These are phyloP conservation scores for Alternaria novae-zelandiae DNA, from an alignment of 2,329 filamentous ascomycete species.

Conservation along the genomic window DNA sequence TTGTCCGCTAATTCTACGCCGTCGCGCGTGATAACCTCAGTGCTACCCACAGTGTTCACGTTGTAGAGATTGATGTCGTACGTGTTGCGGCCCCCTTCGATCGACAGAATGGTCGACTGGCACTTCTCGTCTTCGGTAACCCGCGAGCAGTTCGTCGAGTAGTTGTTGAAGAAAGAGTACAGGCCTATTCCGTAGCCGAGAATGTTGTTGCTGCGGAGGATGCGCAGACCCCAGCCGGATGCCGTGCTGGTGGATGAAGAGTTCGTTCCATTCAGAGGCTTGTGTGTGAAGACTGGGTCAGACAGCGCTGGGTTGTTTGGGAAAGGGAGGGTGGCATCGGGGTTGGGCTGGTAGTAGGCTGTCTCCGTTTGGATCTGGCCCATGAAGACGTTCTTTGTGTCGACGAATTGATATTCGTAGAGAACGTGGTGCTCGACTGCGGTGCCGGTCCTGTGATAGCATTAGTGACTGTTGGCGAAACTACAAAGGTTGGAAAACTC, in stretches of 20 bases:
- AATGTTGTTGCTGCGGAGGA: constrained; percentile 63
- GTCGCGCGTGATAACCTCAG: constrained; percentile 55
- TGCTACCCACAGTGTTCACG: constrained; percentile 55
- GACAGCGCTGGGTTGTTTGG: constrained; percentile 61
- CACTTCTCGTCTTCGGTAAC: constrained; percentile 47
- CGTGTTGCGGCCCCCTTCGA: constrained; percentile 49
- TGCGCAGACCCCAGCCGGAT: constrained; percentile 68
- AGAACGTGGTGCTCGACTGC: constrained; percentile 65
- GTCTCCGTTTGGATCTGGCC: constrained; percentile 88
- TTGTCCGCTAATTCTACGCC: constrained; percentile 52
- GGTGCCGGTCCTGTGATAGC: constrained; percentile 65
- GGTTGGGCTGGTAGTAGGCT: constrained; percentile 83
- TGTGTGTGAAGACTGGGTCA: constrained; percentile 70
- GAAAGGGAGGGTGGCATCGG: constrained; percentile 72
- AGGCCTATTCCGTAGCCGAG: constrained; percentile 68
- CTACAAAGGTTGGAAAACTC: constrained; percentile 64
- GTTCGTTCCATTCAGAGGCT: background rate
- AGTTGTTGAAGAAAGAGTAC: constrained; percentile 73
- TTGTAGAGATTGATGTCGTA: constrained; percentile 54
- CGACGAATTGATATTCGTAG: constrained; percentile 83
- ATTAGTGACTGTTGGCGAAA: constrained; percentile 6
- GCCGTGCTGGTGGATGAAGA: constrained; percentile 42
- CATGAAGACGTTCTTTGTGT: constrained; percentile 81
- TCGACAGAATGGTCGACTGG: constrained; percentile 57
- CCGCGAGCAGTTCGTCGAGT: constrained; percentile 51